phyloP scores from a whole-genome alignment of 192 early-diverging fungal genomes.

The Coemansia sp. region DNA sequence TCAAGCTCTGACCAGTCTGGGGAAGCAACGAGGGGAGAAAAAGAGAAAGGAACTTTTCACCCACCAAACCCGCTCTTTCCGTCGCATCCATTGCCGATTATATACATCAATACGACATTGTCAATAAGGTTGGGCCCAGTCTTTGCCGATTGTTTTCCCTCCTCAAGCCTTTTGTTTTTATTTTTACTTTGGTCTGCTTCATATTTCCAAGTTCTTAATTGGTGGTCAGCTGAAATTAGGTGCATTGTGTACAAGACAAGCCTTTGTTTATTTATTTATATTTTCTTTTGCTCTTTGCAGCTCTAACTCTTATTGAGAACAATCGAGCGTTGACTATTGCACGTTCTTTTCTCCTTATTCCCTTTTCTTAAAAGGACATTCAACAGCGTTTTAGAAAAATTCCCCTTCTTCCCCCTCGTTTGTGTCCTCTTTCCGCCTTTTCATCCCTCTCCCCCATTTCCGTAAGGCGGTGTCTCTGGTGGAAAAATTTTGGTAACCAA shows the following conservation, averaged over 20 bases:
- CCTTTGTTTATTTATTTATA: background rate
- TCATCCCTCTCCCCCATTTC: background rate
- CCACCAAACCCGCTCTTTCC: no score
- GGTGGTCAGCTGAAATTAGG: constrained; percentile 3
- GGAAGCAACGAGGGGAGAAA: background rate
- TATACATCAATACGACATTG: background rate
- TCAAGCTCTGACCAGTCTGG: background rate
- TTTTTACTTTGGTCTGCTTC: constrained; percentile 3
- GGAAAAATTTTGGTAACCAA: background rate
- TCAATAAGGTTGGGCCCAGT: background rate
- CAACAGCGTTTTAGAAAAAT: background rate
- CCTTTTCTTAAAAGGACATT: background rate
- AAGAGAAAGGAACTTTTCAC: background rate
- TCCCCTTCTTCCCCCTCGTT: background rate
- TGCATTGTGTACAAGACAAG: background rate
- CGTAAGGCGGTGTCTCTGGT: constrained; percentile 1
- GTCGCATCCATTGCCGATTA: background rate
- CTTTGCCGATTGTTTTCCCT: constrained; percentile 1
- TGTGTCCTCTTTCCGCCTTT: constrained; percentile 3
- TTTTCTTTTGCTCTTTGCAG: background rate
- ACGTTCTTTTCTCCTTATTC: background rate
- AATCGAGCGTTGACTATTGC: background rate
- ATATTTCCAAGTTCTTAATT: background rate
- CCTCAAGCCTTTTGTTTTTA: background rate
- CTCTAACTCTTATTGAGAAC: background rate